Conservation (phyloP, 2,329 filamentous ascomycete genomes). For the Cercospora zeae-maydis region DNA sequence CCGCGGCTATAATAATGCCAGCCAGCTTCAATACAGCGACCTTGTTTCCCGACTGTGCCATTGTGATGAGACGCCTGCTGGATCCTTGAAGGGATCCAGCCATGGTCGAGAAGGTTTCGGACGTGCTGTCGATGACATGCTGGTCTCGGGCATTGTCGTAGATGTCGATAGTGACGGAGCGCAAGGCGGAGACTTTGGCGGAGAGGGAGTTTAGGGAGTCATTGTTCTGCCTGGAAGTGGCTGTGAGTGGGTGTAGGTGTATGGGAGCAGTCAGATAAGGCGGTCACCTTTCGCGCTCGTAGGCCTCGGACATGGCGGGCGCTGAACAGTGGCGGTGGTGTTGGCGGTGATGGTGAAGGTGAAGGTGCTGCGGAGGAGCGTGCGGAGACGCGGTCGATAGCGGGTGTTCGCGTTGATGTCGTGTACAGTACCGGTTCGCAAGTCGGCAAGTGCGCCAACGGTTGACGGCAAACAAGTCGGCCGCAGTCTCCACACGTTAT, state of each 20-base stretch:
- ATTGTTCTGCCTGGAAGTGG: constrained; percentile 72
- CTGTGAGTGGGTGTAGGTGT: background rate
- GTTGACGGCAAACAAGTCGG: background rate
- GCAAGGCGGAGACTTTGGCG: constrained; percentile 84
- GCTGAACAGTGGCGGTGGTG: background rate
- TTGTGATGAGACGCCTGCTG: constrained; percentile 74
- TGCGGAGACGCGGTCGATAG: background rate
- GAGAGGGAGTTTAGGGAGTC: constrained; percentile 86
- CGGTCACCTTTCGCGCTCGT: constrained; percentile 56
- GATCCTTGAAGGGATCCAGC: constrained; percentile 77
- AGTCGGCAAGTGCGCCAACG: background rate
- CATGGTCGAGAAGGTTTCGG: constrained; percentile 89
- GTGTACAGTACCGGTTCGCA: background rate
- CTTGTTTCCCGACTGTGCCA: constrained; percentile 88
- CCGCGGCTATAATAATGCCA: constrained; percentile 69
- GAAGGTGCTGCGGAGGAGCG: background rate
- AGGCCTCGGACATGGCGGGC: constrained; percentile 53
- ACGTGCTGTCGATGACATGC: constrained; percentile 80
- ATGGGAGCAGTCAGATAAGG: constrained; percentile 14
- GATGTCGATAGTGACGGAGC: constrained; percentile 93
- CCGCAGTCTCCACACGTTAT: background rate
- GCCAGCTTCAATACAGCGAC: constrained; percentile 86
- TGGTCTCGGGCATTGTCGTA: constrained; percentile 93
- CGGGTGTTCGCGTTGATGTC: background rate
- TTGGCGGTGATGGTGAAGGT: constrained; percentile 7